Percentiles rank a stretch among this genome's conserved stretches.
These are phyloP conservation scores for Saprolegnia diclina DNA, from an alignment of 352 stramenopile species.

Conservation along the genomic window DNA sequence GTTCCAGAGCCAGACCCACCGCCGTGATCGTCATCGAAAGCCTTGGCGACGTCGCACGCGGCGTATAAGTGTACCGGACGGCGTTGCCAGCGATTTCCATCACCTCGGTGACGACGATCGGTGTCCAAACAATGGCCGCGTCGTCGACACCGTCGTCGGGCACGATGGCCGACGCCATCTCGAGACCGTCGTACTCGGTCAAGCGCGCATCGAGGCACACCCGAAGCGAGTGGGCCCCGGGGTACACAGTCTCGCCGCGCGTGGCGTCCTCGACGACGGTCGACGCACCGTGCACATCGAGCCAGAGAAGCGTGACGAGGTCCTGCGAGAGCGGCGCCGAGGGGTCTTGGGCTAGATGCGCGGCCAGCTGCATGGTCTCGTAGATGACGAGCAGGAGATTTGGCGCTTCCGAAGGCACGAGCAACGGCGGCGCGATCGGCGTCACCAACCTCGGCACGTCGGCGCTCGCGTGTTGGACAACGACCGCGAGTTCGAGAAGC, in stretches of 20 bases:
- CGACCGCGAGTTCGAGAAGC: constrained; percentile 68
- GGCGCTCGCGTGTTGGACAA: constrained; percentile 18
- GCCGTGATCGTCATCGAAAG: constrained; percentile 55
- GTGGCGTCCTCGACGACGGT: neutral
- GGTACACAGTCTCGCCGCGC: neutral
- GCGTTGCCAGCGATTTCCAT: constrained; percentile 54
- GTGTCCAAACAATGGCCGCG: neutral
- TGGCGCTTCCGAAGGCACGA: constrained; percentile 8
- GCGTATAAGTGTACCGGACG: constrained; percentile 55
- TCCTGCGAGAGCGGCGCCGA: neutral
- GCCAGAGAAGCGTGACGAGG: constrained; percentile 13
- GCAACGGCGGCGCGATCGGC: constrained; percentile 18
- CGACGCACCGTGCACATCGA: constrained; percentile 4
- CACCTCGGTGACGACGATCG: constrained; percentile 14
- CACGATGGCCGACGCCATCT: neutral
- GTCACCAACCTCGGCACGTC: neutral
- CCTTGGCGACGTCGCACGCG: neutral
- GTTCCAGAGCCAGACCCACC: constrained; percentile 51
- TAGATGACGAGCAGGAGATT: constrained; percentile 11
- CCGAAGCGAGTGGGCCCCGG: constrained; percentile 18
- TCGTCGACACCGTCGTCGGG: neutral
- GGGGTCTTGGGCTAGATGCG: neutral
- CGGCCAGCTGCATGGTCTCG: constrained; percentile 14
- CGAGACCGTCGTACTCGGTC: neutral
- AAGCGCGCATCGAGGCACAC: constrained; percentile 16